Conservation (phyloP, 2,329 filamentous ascomycete genomes). For the Shiraia bambusicola region DNA sequence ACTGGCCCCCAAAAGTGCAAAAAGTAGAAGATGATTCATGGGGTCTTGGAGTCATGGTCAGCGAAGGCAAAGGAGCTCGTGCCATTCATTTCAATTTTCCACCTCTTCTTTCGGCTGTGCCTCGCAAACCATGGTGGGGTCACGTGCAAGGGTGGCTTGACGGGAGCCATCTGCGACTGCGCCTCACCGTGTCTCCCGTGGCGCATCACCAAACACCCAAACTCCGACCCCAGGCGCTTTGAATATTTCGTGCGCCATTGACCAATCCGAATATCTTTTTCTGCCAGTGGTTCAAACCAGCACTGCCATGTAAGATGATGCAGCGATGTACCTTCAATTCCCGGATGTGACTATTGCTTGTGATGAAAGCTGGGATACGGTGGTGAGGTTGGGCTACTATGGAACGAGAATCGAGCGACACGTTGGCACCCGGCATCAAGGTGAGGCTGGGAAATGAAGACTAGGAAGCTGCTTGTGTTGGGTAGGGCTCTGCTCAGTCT, state of each 20-base stretch:
- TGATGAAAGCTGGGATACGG: not conserved
- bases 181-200: conserved; percentile 14
- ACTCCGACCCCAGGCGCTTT: conserved; percentile 6
- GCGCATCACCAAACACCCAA: conserved; percentile 11
- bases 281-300: conserved; percentile 27
- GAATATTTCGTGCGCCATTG: conserved; percentile 6
- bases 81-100: conserved; percentile 11
- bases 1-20: conserved; percentile 12
- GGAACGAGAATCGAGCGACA: not conserved
- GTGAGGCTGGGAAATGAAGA: not conserved
- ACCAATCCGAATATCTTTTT: conserved; percentile 28
- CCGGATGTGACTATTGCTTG: not conserved
- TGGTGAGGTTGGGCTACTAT: not conserved
- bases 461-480: conserved; percentile 1
- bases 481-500: no score
- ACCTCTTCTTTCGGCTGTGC: conserved; percentile 4
- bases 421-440: not conserved
- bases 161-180: conserved; percentile 10
- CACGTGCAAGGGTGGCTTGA: conserved; percentile 14
- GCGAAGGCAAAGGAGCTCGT: conserved; percentile 1
- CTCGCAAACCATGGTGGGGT: not conserved
- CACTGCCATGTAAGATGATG: conserved; percentile 23
- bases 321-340: conserved; percentile 4
- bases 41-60: not conserved
- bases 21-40: conserved; percentile 2